Base-by-base conservation (phyloP, 192 early-diverging fungal species). In the Tieghemiomyces parasiticus region DNA sequence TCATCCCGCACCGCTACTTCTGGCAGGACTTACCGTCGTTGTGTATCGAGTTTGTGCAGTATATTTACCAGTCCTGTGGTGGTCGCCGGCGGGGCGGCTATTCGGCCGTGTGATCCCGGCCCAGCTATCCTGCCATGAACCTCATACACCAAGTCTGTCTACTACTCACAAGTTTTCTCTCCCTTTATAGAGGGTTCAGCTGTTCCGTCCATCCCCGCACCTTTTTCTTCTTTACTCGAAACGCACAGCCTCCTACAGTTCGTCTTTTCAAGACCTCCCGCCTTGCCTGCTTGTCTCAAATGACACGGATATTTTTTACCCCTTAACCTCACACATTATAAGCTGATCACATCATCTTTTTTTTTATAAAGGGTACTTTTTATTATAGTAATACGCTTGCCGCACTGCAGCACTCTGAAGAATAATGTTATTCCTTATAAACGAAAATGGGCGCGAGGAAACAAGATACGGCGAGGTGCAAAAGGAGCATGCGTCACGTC, bases 71-170 rank as follows among this genome's bases (percentile, higher is more conserved):
- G 46, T 61, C 58, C 47, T 70, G 65, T 31, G 60, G 67, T 48
- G 67, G 67, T 1, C 73, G 69, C 29, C 64, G 70, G 48, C 70
- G 67, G 12, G 67, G 67, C 38, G 73, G 73, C 4, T 75, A 75
- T 59, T 67, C 67, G 24, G 73, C 71, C 0, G 73, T 75, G 22
- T 70, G 53, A 65, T 26, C n/a, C 34, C 4, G 22, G 2, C 4
- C 22, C 14, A 9, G 49, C 60, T 60, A 65, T 33, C 45, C 29
- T 60, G 9, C 10, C 34, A 34, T 59, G n/a, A 24, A 2, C 3
- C 44, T 59, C 44, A 3, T 24, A 24, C 35, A 44, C 46, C 22
- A 26, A 19, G 28, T 31, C 30, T 60, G 4, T 8, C 45, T 25
- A 26, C 30, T 44, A 29, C 4, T 31, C 25, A 14, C 33, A 3